phyloP scores from a whole-genome alignment of 2,329 filamentous ascomycete species.

The Monilinia fructicola region DNA sequence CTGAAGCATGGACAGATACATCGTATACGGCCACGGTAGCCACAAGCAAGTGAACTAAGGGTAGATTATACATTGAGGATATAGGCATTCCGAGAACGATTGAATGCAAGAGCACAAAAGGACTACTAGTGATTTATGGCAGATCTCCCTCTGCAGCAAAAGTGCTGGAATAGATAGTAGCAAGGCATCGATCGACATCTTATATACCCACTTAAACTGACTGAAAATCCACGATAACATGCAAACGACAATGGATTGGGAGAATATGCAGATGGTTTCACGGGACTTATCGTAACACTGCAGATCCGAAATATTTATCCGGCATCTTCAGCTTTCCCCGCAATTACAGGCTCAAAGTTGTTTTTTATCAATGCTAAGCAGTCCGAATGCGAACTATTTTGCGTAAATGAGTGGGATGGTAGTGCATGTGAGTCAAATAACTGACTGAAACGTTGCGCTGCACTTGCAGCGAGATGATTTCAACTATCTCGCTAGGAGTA shows the following conservation, averaged over 20 bases:
- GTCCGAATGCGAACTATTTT: neutral
- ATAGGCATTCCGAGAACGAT: neutral
- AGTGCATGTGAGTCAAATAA: neutral
- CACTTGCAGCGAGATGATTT: neutral
- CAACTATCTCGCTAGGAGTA: neutral
- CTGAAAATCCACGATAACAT: neutral
- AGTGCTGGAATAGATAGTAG: neutral
- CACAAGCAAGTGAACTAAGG: neutral
- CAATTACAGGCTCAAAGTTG: neutral
- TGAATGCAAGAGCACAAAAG: neutral
- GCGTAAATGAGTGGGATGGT: neutral
- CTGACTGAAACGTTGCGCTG: conserved; percentile 23
- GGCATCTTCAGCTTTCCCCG: conserved; percentile 19
- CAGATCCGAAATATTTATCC: conserved; percentile 10
- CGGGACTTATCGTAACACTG: neutral
- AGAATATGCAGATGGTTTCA: neutral
- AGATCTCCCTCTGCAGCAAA: neutral
- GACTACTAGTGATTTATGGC: neutral
- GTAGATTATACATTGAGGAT: neutral
- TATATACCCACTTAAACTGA: neutral
- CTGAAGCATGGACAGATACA: conserved; percentile 18
- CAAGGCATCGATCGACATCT: neutral
- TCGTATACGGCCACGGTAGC: conserved; percentile 11
- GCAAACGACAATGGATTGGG: neutral
- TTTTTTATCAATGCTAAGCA: neutral